Evolutionary conservation across 306 rosid genomes (phyloP).

Genomic region (Oemleria cerasiformis): DNA sequence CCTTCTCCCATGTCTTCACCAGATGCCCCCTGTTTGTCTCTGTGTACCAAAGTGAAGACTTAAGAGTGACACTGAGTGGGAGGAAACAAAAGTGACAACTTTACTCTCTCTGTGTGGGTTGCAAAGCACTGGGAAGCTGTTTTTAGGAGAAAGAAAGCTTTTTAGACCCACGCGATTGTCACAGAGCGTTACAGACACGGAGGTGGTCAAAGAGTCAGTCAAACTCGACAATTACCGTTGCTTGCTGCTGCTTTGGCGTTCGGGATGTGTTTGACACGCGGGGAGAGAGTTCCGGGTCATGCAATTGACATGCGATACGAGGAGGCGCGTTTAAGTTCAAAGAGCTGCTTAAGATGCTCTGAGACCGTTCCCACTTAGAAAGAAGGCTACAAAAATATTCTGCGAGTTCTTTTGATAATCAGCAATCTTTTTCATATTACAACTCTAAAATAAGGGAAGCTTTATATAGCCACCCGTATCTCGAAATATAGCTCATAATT

Average conservation of each 20-base stretch:
- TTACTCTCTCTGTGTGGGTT: not conserved
- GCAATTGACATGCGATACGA: not conserved
- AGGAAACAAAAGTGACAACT: constrained; percentile 8
- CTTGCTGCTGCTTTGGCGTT: not conserved
- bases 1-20: constrained; percentile 63
- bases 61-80: not conserved
- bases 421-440: too few species aligned
- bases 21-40: not conserved
- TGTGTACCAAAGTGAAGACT: not conserved
- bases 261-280: not conserved
- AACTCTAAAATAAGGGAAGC: too few species aligned
- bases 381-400: not conserved
- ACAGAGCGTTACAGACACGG: not conserved
- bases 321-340: not conserved
- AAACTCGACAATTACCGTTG: not conserved
- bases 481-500: too few species aligned
- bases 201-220: not conserved
- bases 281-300: not conserved
- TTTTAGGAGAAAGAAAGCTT: not conserved
- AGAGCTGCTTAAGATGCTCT: not conserved
- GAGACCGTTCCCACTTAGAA: not conserved
- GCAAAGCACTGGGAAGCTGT: constrained; percentile 14
- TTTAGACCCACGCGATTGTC: not conserved
- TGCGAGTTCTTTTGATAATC: not conserved
- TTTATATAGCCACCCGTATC: too few species aligned